A percentile compares a stretch with the other conserved stretches of the same genome.
Evolutionary conservation across 805 yeast species (phyloP).

Genomic region (Metschnikowia hibisci): DNA sequence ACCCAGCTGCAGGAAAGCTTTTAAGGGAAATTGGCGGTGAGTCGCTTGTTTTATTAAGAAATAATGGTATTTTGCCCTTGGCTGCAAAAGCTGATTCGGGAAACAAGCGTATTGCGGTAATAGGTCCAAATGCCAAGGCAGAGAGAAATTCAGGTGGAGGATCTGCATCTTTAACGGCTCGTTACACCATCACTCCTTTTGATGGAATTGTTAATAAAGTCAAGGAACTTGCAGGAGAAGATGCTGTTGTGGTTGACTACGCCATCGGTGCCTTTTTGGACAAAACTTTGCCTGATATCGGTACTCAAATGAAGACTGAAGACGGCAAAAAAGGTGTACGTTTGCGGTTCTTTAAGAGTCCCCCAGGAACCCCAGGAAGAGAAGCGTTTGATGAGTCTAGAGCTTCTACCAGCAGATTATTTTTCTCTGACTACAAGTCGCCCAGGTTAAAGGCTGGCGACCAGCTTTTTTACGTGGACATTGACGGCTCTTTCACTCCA

Average conservation of each 20-base stretch:
- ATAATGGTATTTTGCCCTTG: slow-evolving; percentile 45
- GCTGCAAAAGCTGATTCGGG: slow-evolving; percentile 17
- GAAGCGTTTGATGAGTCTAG: slow-evolving; percentile 23
- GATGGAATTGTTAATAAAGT: slow-evolving; percentile 41
- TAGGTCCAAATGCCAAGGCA: slow-evolving; percentile 57
- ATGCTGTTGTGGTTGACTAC: slow-evolving; percentile 21
- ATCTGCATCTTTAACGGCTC: slow-evolving; percentile 52
- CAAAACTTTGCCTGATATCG: slow-evolving; percentile 31
- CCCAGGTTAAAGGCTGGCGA: slow-evolving; percentile 13
- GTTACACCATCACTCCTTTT: slow-evolving; percentile 48
- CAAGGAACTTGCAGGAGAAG: slow-evolving; percentile 15
- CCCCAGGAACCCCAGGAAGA: slow-evolving; percentile 22
- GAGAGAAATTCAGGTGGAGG: slow-evolving; percentile 59
- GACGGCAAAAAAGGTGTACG: slow-evolving; percentile 27
- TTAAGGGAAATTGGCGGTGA: slow-evolving; percentile 27
- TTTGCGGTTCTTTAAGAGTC: slow-evolving; percentile 26
- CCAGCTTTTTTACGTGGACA: slow-evolving; percentile 38
- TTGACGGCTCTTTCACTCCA: slow-evolving; percentile 44
- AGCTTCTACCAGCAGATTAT: slow-evolving; percentile 16
- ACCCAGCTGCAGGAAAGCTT: slow-evolving; percentile 13
- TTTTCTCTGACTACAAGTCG: slow-evolving; percentile 19
- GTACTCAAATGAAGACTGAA: slow-evolving; percentile 16
- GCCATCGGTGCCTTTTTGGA: slow-evolving; percentile 33
- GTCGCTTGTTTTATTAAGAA: slow-evolving; percentile 54
- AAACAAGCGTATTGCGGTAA: slow-evolving; percentile 42